phyloP scores from a whole-genome alignment of 75 land plant species.

The Pseudotsuga menziesii region DNA sequence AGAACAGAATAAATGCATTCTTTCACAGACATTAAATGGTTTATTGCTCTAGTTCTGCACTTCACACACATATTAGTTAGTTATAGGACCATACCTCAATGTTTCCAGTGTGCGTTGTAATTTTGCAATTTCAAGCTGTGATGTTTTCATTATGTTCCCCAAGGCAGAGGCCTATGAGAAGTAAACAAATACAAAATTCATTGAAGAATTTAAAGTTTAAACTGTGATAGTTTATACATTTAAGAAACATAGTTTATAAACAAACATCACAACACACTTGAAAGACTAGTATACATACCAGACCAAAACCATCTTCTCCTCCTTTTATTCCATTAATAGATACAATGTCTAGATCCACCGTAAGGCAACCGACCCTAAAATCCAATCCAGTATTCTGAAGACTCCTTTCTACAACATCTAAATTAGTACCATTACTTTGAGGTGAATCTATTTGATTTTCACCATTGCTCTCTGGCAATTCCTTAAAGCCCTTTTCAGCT shows the following conservation, averaged over 20 bases:
- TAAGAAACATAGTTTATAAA: not conserved
- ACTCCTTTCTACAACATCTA: constrained; percentile 54
- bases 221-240: constrained; percentile 3
- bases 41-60: no score
- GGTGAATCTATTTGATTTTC: not conserved
- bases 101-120: constrained; percentile 57
- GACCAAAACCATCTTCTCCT: constrained; percentile 51
- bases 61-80: not conserved
- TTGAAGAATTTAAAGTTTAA: not conserved
- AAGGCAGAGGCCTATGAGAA: constrained; percentile 71
- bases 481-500: constrained; percentile 8
- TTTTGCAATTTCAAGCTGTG: constrained; percentile 64
- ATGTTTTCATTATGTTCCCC: constrained; percentile 65
- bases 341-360: constrained; percentile 11
- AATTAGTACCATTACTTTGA: constrained; percentile 25
- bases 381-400: constrained; percentile 54
- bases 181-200: not conserved
- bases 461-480: constrained; percentile 5
- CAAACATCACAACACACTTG: not conserved
- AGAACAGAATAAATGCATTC: not conserved
- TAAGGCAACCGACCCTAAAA: constrained; percentile 20
- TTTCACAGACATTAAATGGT: not conserved
- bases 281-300: constrained; percentile 33
- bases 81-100: constrained; percentile 41
- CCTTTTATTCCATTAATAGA: constrained; percentile 15